These are phyloP conservation scores for Licmophora abbreviata DNA, from an alignment of 108 stramenopile species.

Conservation along the genomic window DNA sequence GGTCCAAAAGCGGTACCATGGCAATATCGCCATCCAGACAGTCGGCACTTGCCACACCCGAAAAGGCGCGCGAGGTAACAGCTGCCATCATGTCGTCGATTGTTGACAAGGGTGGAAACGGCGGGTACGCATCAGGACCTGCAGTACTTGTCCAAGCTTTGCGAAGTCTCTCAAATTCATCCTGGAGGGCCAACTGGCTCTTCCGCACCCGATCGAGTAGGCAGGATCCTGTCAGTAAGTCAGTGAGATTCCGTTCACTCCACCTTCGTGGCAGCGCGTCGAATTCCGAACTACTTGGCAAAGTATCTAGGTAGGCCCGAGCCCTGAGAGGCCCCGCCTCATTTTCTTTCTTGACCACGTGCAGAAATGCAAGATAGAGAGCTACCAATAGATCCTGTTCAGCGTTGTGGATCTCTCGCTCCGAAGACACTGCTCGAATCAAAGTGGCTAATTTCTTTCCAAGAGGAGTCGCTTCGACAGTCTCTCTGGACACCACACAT, in stretches of 20 bases:
- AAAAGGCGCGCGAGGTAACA: conserved; percentile 69
- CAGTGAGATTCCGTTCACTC: conserved; percentile 19
- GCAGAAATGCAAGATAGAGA: conserved; percentile 23
- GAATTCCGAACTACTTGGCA: conserved; percentile 10
- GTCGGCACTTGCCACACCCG: conserved; percentile 14
- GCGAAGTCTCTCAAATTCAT: conserved; percentile 34
- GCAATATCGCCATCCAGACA: conserved; percentile 36
- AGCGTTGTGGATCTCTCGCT: background rate
- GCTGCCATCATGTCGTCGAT: conserved; percentile 55
- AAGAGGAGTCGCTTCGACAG: background rate
- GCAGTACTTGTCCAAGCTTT: conserved; percentile 13
- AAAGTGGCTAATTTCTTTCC: background rate
- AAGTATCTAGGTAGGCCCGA: conserved; percentile 27
- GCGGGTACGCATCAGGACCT: conserved; percentile 2
- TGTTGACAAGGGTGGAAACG: conserved; percentile 43
- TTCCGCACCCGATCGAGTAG: conserved; percentile 28
- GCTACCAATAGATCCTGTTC: conserved; percentile 33
- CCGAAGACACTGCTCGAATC: background rate
- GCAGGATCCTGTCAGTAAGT: conserved; percentile 41
- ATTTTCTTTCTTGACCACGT: conserved; percentile 1
- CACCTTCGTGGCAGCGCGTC: conserved; percentile 53
- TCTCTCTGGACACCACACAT: background rate
- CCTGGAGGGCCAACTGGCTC: conserved; percentile 17
- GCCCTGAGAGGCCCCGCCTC: conserved; percentile 3
- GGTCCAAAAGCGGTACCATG: conserved; percentile 66